Evolutionary conservation across 306 rosid species (phyloP).

Genomic region (Myrica gale): DNA sequence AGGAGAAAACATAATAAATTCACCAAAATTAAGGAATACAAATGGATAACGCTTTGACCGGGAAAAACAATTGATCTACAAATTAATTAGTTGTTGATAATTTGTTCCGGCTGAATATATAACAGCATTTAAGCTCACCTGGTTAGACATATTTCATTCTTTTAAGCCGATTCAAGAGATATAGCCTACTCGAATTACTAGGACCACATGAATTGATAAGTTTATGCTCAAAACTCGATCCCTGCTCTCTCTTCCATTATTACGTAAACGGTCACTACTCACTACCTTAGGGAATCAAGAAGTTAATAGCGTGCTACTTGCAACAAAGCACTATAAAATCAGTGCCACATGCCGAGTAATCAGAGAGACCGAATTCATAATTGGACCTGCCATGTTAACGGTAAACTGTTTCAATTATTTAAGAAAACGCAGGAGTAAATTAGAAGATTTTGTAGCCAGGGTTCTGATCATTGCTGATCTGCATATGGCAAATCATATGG

Average conservation of each 20-base stretch:
- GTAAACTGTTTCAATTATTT: slow-evolving; percentile 27
- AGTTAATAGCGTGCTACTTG: not conserved
- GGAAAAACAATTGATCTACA: too few species aligned
- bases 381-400: slow-evolving; percentile 21
- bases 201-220: not conserved
- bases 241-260: not conserved
- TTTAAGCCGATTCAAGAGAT: too few species aligned
- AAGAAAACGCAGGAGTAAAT: not conserved
- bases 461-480: slow-evolving; percentile 23
- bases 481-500: not conserved
- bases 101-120: too few species aligned
- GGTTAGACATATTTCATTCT: too few species aligned
- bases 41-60: too few species aligned
- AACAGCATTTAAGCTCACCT: too few species aligned
- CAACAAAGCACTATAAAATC: not conserved
- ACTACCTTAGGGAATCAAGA: slow-evolving; percentile 22
- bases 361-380: slow-evolving; percentile 28
- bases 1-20: too few species aligned
- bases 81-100: too few species aligned
- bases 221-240: not conserved
- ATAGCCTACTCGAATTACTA: too few species aligned
- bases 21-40: too few species aligned
- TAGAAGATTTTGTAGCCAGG: slow-evolving; percentile 28
- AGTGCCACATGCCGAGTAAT: slow-evolving; percentile 35
- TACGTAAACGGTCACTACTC: not conserved